Percentiles rank a stretch among this genome's conserved stretches.
phyloP scores from a whole-genome alignment of 345 rosid species.

The Eucalyptus viminalis region DNA sequence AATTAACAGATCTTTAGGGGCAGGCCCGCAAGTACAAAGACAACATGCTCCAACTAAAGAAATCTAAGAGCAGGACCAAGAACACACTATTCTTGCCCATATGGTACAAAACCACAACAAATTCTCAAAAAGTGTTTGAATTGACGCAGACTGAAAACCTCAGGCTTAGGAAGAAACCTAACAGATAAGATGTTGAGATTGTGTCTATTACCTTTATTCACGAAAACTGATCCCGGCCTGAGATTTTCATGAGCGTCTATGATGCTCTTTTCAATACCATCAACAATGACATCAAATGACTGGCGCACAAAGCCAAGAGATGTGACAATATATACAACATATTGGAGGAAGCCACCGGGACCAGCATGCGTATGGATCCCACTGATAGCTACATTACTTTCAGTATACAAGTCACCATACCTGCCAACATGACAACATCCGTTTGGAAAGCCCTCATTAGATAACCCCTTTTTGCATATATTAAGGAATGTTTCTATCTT shows the following conservation, averaged over 20 bases:
- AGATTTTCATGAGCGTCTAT: conserved; percentile 89
- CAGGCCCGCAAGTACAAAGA: not conserved
- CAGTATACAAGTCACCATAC: conserved; percentile 80
- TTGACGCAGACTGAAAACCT: not conserved
- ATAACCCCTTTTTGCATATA: not conserved
- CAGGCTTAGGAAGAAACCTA: not conserved
- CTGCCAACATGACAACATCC: conserved; percentile 22
- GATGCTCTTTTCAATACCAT: conserved; percentile 89
- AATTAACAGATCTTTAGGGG: not conserved
- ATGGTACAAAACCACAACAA: not conserved
- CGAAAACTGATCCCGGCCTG: conserved; percentile 66
- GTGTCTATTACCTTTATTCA: conserved; percentile 50
- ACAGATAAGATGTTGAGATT: not conserved
- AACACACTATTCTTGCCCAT: not conserved
- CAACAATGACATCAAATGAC: conserved; percentile 88
- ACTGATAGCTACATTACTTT: conserved; percentile 81
- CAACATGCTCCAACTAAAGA: not conserved
- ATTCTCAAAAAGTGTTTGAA: not conserved
- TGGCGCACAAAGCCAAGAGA: conserved; percentile 94
- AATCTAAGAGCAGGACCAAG: not conserved
- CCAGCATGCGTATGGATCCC: conserved; percentile 98
- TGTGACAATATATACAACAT: conserved; percentile 73
- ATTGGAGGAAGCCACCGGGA: conserved; percentile 97
- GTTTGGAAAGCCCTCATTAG: not conserved
- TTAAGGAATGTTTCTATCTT: not conserved